Percentiles rank a stretch among this genome's conserved stretches.
Evolutionary conservation across 306 rosid genomes (phyloP).

Genomic region (Begonia peltatifolia): DNA sequence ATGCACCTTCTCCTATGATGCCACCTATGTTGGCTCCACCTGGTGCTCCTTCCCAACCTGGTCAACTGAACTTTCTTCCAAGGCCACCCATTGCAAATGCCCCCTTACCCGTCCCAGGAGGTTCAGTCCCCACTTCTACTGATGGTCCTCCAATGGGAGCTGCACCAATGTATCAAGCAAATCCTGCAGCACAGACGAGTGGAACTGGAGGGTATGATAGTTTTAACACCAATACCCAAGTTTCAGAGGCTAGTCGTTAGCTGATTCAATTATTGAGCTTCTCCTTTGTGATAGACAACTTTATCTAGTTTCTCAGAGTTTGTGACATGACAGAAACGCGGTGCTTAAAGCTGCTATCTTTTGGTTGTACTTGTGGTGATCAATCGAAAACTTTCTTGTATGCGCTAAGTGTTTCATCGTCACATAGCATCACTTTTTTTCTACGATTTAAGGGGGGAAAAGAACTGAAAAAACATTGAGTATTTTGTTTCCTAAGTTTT

Average conservation of each 20-base stretch:
- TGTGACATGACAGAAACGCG: neutral
- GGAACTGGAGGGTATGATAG: constrained; percentile 37
- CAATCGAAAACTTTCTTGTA: too few species aligned
- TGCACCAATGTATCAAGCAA: constrained; percentile 23
- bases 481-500: too few species aligned
- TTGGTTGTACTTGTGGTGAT: too few species aligned
- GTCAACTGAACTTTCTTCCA: constrained; percentile 22
- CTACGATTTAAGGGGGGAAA: too few species aligned
- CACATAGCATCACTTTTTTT: too few species aligned
- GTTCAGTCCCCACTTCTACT: constrained; percentile 16
- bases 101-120: constrained; percentile 28
- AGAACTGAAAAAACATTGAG: too few species aligned
- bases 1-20: constrained; percentile 19
- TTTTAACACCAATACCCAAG: constrained; percentile 24
- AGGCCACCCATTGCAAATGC: constrained; percentile 25
- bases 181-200: constrained; percentile 20
- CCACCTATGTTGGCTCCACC: constrained; percentile 42
- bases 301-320: neutral
- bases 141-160: constrained; percentile 19
- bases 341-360: too few species aligned
- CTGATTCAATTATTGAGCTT: neutral
- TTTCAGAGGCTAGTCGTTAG: constrained; percentile 29
- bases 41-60: constrained; percentile 29
- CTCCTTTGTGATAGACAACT: neutral
- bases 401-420: too few species aligned